Evolutionary conservation across 2,329 filamentous ascomycete genomes (phyloP), one percentile per base, ranked within the genome.

Genomic region (Penicillium sp.): DNA sequence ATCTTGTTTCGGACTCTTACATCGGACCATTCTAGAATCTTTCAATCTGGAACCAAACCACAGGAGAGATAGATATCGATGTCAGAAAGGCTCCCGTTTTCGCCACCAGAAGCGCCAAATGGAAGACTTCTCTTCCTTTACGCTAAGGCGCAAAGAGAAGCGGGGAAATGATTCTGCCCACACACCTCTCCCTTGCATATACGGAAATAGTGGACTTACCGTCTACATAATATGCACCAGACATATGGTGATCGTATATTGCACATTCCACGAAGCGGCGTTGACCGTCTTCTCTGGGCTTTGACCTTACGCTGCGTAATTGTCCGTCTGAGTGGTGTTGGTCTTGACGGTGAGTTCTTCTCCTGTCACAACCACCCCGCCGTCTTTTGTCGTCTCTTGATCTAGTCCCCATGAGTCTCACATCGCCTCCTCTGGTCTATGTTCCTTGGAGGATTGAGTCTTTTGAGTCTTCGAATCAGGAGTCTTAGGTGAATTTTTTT

Each of bases 101-200:
- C 48, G 48, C 48, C 28, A 51, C 48, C 28, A 6, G 19, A 51
- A 51, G 28, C 16, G 43, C 43, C 16, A 46, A 43, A 22, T 2
- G 38, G 13, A 26, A 46, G 22, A 46, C 25, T 46, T 46, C 22
- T 26, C 40, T 19, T 43, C 40, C 7, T 43, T 46, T 25, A 28
- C 43, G 43, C 43, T 46, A 46, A 28, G 25, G 25, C 43, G 13
- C 25, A 46, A 26, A 26, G 14, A 22, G 25, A 25, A 46, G 43
- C 25, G 13, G 43, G 43, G 43, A 14, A 14, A 4, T 10, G n/a
- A 30, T 6, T 25, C 10, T 19, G 49, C 30, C 19, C 43, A 49
- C 33, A 33, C 28, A 33, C 28, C 43, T 28, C 38, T 49, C 51
- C 52, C 43, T 59, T 59, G 57, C 57, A 59, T 38, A 40, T 48